Evolutionary conservation across 352 stramenopile species (phyloP), one percentile per base, ranked within the genome.

Genomic region (Phytophthora colocasiae): DNA sequence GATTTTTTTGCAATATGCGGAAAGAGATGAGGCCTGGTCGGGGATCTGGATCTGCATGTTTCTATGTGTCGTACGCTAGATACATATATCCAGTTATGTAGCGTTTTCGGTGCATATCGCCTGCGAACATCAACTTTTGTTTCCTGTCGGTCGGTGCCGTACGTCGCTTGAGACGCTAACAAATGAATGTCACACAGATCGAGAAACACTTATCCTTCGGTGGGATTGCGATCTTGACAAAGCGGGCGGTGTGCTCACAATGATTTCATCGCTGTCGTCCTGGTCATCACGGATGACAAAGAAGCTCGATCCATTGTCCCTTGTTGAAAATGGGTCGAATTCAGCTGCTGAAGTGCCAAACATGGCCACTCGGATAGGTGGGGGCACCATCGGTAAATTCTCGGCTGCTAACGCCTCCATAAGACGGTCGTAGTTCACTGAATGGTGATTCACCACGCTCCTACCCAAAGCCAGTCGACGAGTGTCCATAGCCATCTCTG

Each of bases 371-470:
- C 82, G 82, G 50, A 78, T 74, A 8, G 82, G 82, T 6, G 82
- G 77, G 10, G 77, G 77, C 7, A 75, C 74, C 65, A 81, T 62
- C 9, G 77, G 69, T 32, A 83, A 29, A 11, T 81, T 78, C 46
- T 74, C 71, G 12, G 62, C 43, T 0, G 44, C 53, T 4, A 86
- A 58, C 11, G 65, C 52, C 31, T 83, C 74, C 6, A 66, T 66
- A 7, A 86, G 62, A 9, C 72, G 77, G 47, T 86, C 77, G 55
- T 86, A 86, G 63, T 83, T 62, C 44, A 91, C 82, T 32, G 79
- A 85, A 58, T 89, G 80, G 52, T 91, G 82, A 63, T 88, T 91
- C 15, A 91, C 77, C n/a, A 91, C 78, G 44, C 69, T 88, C 17
- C 80, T 74, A 19, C 77, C 70, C 6, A 88, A 59, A 1, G 77